Percentiles rank a stretch among this genome's conserved stretches.
Conservation (phyloP, 129 eudicot genomes). For the carrot (Daucus carota) region DH1_v3.0 NC_030384.2:26583001-26583500, state of each 20-base stretch:
- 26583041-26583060: constrained; percentile 99
- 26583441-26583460: background rate
- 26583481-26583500: no score
- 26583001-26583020: constrained; percentile 68
- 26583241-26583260: background rate
- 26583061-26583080: constrained; percentile 97
- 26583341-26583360: background rate
- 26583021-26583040: constrained; percentile 74
- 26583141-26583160: background rate
- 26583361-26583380: background rate
- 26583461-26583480: background rate
- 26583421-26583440: no score
- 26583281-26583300: background rate
- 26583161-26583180: background rate
- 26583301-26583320: background rate
- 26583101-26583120: constrained; percentile 14
- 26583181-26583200: background rate
- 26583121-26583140: background rate
- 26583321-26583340: background rate
- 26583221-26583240: background rate
- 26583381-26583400: background rate
- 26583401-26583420: no score
- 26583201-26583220: background rate
- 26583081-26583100: constrained; percentile 87
- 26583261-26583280: no score